Evolutionary conservation across 768 basidiomycete genomes (phyloP).

Genomic region (Russula virescens): DNA sequence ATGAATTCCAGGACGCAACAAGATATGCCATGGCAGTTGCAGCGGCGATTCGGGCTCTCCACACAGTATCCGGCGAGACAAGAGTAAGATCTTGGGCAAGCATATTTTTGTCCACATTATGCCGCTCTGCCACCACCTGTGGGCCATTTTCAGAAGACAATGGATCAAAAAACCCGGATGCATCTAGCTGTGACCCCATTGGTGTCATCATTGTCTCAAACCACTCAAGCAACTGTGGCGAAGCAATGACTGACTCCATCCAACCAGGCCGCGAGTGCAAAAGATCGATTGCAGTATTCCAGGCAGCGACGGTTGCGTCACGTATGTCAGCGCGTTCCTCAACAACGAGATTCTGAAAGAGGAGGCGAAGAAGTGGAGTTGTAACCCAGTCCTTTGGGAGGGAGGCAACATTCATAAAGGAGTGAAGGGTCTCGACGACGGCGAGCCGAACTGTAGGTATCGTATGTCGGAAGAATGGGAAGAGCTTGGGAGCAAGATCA

Average conservation of each 20-base stretch:
- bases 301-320: constrained; percentile 61
- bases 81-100: constrained; percentile 84
- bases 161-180: constrained; percentile 61
- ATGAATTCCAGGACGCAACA: constrained; percentile 59
- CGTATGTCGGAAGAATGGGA: constrained; percentile 96
- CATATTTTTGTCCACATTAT: constrained; percentile 97
- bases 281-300: constrained; percentile 63
- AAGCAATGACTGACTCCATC: constrained; percentile 49
- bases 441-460: constrained; percentile 90
- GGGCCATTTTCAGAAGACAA: constrained; percentile 43
- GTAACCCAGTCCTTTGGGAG: constrained; percentile 79
- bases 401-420: constrained; percentile 74
- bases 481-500: constrained; percentile 79
- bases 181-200: constrained; percentile 71
- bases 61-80: constrained; percentile 64
- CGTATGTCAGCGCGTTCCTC: constrained; percentile 89
- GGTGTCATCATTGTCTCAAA: constrained; percentile 87
- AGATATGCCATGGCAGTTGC: constrained; percentile 72
- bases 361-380: constrained; percentile 67
- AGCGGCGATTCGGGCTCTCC: constrained; percentile 74
- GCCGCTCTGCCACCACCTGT: constrained; percentile 51
- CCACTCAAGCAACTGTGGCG: constrained; percentile 71
- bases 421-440: constrained; percentile 82
- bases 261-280: constrained; percentile 41
- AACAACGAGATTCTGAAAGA: constrained; percentile 90